These are phyloP conservation scores for Beauveria sp. DNA, from an alignment of 2,329 filamentous ascomycete genomes.

Conservation along the genomic window DNA sequence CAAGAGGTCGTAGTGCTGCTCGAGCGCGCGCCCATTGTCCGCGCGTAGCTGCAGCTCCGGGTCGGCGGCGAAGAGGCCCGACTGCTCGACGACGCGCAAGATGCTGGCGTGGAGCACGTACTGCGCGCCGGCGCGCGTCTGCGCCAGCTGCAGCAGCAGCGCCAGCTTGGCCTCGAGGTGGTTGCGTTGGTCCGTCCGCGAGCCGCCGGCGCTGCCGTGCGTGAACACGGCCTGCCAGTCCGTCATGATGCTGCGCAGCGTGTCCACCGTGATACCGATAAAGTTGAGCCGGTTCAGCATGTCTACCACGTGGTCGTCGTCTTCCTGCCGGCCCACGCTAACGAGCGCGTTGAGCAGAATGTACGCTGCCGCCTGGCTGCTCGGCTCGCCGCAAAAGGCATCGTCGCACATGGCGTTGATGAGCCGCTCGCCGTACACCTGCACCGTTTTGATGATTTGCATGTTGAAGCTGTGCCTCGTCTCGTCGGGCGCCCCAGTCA, in stretches of 20 bases:
- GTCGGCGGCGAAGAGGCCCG: slow-evolving; percentile 80
- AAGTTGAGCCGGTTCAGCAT: slow-evolving; percentile 82
- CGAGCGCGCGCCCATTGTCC: slow-evolving; percentile 57
- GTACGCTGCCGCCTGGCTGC: slow-evolving; percentile 77
- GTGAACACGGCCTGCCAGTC: slow-evolving; percentile 57
- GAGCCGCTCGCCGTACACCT: slow-evolving; percentile 63
- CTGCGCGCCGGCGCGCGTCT: slow-evolving; percentile 76
- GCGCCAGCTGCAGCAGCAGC: slow-evolving; percentile 74
- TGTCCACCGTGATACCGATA: slow-evolving; percentile 81
- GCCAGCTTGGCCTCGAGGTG: slow-evolving; percentile 67
- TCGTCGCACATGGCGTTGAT: slow-evolving; percentile 89
- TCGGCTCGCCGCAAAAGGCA: slow-evolving; percentile 74
- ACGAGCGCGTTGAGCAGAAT: slow-evolving; percentile 76
- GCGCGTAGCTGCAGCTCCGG: slow-evolving; percentile 72
- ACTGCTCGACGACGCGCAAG: slow-evolving; percentile 72
- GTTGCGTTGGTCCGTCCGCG: slow-evolving; percentile 33
- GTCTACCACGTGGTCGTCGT: slow-evolving; percentile 69
- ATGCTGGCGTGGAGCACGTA: slow-evolving; percentile 85
- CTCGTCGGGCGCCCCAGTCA: slow-evolving; percentile 59
- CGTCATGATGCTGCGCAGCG: slow-evolving; percentile 66
- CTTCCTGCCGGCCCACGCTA: slow-evolving; percentile 62
- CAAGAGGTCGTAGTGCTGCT: slow-evolving; percentile 78
- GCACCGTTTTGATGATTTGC: slow-evolving; percentile 66
- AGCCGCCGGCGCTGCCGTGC: slow-evolving; percentile 21
- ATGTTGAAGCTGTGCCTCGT: slow-evolving; percentile 39